These are phyloP conservation scores for Colletotrichum sansevieriae DNA, from an alignment of 2,329 filamentous ascomycete genomes.

Conservation along the genomic window DNA sequence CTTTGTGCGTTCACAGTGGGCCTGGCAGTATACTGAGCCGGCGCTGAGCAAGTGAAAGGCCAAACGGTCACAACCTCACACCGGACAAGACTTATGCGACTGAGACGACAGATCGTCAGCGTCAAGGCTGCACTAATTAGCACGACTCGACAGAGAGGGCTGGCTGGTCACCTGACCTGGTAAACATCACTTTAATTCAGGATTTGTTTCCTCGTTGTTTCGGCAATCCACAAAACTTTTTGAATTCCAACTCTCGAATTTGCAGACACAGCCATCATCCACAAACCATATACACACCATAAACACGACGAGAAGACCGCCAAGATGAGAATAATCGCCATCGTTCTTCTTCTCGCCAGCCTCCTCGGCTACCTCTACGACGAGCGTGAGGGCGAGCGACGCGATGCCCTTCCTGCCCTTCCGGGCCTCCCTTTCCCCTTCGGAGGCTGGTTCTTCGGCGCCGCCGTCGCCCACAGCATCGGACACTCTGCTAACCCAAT, in stretches of 20 bases:
- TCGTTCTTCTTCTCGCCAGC: neutral
- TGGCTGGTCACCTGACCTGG: neutral
- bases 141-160: neutral
- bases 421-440: neutral
- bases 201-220: neutral
- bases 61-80: too few relatives aligned
- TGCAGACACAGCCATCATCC: neutral
- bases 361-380: neutral
- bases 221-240: too few relatives aligned
- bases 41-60: neutral
- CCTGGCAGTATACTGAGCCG: too few relatives aligned
- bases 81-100: neutral
- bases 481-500: neutral
- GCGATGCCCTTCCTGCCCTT: neutral
- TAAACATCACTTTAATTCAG: neutral
- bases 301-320: neutral
- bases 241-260: too few relatives aligned
- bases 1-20: too few relatives aligned
- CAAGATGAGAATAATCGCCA: neutral
- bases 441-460: neutral
- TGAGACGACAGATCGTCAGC: neutral
- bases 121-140: neutral
- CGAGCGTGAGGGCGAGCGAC: conserved; percentile 14
- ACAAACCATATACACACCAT: neutral
- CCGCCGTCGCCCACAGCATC: neutral